Evolutionary conservation across 176 grass and related monocot genomes (phyloP).

Genomic region (Dactylis glomerata): DNA sequence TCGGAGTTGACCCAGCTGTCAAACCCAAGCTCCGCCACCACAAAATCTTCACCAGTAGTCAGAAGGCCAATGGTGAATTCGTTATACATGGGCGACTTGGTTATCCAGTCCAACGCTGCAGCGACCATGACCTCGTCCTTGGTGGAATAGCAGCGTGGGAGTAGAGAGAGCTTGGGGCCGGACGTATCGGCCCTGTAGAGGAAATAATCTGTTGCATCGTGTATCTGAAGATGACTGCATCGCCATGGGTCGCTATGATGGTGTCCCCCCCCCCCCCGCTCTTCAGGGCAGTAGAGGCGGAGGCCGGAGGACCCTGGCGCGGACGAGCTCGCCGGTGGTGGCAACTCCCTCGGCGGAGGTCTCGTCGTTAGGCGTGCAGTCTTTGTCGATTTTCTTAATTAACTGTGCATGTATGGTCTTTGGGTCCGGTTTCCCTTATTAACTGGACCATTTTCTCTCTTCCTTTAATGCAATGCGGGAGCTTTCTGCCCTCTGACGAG

Average conservation of each 20-base stretch:
- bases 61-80: background rate
- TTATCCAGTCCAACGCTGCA: background rate
- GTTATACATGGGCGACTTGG: background rate
- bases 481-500: too few species aligned
- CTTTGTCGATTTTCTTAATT: too few species aligned
- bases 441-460: too few species aligned
- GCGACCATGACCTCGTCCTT: background rate
- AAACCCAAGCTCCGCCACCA: background rate
- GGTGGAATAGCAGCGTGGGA: background rate
- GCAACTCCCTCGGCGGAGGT: background rate
- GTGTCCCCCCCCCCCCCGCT: background rate
- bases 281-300: background rate
- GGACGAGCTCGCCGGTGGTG: background rate
- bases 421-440: too few species aligned
- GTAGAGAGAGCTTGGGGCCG: background rate
- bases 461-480: too few species aligned
- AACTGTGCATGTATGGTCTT: too few species aligned
- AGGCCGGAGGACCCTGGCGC: background rate
- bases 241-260: background rate
- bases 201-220: background rate
- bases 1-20: background rate
- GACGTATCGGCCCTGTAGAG: background rate
- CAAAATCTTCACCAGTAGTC: background rate
- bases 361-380: background rate
- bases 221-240: slow-evolving; percentile 9